Evolutionary conservation across 306 rosid species (phyloP), one percentile per base, ranked within the genome.

Genomic region (Echinosophora koreensis): DNA sequence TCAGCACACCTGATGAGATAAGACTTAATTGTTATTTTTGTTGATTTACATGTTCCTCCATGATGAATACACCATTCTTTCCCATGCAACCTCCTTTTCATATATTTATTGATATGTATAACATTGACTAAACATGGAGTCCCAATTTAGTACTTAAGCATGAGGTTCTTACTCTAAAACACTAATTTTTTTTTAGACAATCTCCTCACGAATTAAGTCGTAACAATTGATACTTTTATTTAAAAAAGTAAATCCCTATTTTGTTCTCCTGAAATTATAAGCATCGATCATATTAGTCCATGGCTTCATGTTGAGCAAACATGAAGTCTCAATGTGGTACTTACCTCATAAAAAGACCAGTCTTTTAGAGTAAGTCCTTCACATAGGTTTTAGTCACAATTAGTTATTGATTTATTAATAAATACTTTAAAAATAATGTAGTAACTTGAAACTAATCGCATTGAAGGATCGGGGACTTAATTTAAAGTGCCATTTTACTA

Each of bases 31-130:
- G 11, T 22, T 37, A 8, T 75, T 14, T 8, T 37, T 70, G 65
- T 71, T 39, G 3, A 14, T 77, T 15, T 55, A 17, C 63, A 62
- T 49, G 41, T 49, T 39, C 8, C 11, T 44, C 13, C 5, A 17
- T 46, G 32, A 16, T 8, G 34, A 67, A 32, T 56, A n/a, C 34
- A 2, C 50, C 30, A 42, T 6, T 42, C 44, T 32, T 42, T 32
- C 16, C 60, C 6, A 44, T 67, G 81, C 61, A 16, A 3, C 59
- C 38, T 15, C 68, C 18, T 18, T 22, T 22, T 22, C 42, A 34
- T 46, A 59, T 59, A 16, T 59, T 34, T 46, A 46, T 61, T 17
- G 50, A 50, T 27, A 34, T 63, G 72, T 50, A 16, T 76, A 13
- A 52, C 37, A 41, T 38, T 50, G 13, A 49, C 5, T 66, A 39